Conservation (phyloP, 2,329 filamentous ascomycete genomes). For the Penicillium hordei region DNA sequence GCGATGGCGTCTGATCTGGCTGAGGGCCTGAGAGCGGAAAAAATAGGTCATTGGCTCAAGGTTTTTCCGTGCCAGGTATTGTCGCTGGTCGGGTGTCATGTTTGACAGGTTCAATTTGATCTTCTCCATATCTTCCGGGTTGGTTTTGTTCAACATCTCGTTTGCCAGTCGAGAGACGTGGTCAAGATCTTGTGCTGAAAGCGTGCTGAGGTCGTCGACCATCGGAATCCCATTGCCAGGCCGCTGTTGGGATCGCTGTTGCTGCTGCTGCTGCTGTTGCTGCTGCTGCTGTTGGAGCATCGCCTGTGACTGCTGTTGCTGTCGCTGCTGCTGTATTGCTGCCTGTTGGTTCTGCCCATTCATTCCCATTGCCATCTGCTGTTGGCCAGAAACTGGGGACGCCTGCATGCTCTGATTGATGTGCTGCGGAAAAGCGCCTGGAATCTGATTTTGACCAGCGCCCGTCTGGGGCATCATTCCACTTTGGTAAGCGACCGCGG, state of each 20-base stretch:
- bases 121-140: conserved; percentile 48
- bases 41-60: conserved; percentile 53
- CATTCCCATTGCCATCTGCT: conserved; percentile 39
- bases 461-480: conserved; percentile 41
- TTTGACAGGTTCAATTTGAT: conserved; percentile 49
- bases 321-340: conserved; percentile 39
- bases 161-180: conserved; percentile 49
- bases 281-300: conserved; percentile 33
- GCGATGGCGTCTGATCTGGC: conserved; percentile 40
- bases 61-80: conserved; percentile 46
- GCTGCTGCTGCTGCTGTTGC: conserved; percentile 24
- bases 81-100: conserved; percentile 50
- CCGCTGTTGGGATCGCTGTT: conserved; percentile 36
- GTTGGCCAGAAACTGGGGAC: conserved; percentile 48
- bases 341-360: conserved; percentile 34
- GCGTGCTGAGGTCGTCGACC: conserved; percentile 36
- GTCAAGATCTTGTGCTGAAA: conserved; percentile 45
- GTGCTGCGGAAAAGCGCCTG: conserved; percentile 51
- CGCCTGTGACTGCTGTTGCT: conserved; percentile 29
- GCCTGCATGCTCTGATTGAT: conserved; percentile 53
- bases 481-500: conserved; percentile 39
- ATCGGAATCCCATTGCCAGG: conserved; percentile 28
- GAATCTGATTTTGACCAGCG: conserved; percentile 41
- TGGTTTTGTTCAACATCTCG: conserved; percentile 48
- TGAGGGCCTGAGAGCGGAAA: conserved; percentile 52